Base-by-base conservation (phyloP, 2,329 filamentous ascomycete genomes). In the Fusarium proliferatum region DNA sequence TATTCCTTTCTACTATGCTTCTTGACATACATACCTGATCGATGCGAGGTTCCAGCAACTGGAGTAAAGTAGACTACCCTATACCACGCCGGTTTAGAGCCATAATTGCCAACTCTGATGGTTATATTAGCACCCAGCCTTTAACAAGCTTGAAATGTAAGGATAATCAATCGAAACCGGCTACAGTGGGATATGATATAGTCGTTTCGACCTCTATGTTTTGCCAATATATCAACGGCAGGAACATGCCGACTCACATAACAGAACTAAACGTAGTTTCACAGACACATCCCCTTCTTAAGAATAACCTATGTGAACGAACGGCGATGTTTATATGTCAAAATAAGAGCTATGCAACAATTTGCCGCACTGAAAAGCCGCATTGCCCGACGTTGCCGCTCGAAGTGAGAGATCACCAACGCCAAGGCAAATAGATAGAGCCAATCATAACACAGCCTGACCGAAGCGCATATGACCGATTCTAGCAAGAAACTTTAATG, bases 401-500 rank as follows among this genome's bases (percentile, higher is more conserved):
- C 13, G 19, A 38, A 51, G 23, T 52, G 45, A 52, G 34, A 28
- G 51, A 41, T 55, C 33, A 33, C 46, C 13, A 30, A 38, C 43
- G 42, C 23, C 30, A 28, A 59, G 57, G 33, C 8, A 26, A 33
- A 16, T 12, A 19, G 5, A 17, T 39, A n/a, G 8, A 39, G 33
- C 28, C 55, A 63, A 61, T 59, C 43, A 48, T 9, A 21, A 59
- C 30, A 34, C 15, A 30, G 26, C 15, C 42, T 49, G 28, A 49
- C 55, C 55, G 43, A 48, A 21, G n/a, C 42, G 55, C 61, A 41
- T 36, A 63, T 48, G 33, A 48, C 61, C 42, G 28, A 41, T 41
- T 60, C 11, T 42, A 60, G 43, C 30, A 63, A 49, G 33, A 36
- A 58, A 58, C 33, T 58, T 58, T 38, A 46, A 48, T 60, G 53